phyloP scores from a whole-genome alignment of 75 land plant genomes.

The Pinus taeda region DNA sequence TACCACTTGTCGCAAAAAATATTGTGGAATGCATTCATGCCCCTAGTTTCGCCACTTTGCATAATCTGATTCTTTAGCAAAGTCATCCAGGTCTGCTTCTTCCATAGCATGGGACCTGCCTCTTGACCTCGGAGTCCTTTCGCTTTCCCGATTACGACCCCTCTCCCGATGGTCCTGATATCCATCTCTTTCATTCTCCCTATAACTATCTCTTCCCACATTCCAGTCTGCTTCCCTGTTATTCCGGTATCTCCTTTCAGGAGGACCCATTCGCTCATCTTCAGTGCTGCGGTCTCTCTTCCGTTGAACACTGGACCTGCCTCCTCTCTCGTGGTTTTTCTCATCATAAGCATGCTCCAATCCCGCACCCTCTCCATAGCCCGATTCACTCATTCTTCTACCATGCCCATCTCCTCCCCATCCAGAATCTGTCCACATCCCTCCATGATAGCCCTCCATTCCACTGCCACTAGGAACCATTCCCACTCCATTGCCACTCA shows the following conservation, averaged over 20 bases:
- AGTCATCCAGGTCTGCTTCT: not conserved
- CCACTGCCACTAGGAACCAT: slow-evolving; percentile 67
- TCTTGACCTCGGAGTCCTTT: not conserved
- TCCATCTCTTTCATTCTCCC: slow-evolving; percentile 1
- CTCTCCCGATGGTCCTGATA: slow-evolving; percentile 2
- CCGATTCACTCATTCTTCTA: not conserved
- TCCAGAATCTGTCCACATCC: slow-evolving; percentile 77
- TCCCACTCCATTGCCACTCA: slow-evolving; percentile 65
- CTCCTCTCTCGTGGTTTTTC: not conserved
- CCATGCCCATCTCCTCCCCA: not conserved
- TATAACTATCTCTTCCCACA: slow-evolving; percentile 1
- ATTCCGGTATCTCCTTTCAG: slow-evolving; percentile 2
- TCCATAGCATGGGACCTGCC: not conserved
- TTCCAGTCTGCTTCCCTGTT: slow-evolving; percentile 6
- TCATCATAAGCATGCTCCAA: not conserved
- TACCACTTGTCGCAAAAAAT: not conserved
- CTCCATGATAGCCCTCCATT: slow-evolving; percentile 35
- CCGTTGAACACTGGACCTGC: not conserved
- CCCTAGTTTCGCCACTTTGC: slow-evolving; percentile 2
- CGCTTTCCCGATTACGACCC: slow-evolving; percentile 2
- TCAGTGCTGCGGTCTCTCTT: not conserved
- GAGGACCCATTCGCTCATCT: not conserved
- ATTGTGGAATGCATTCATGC: no score
- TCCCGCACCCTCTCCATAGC: slow-evolving; percentile 1
- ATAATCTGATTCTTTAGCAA: not conserved